Base-by-base conservation (phyloP, 2,329 filamentous ascomycete genomes). In the Colletotrichum eremochloae region DNA sequence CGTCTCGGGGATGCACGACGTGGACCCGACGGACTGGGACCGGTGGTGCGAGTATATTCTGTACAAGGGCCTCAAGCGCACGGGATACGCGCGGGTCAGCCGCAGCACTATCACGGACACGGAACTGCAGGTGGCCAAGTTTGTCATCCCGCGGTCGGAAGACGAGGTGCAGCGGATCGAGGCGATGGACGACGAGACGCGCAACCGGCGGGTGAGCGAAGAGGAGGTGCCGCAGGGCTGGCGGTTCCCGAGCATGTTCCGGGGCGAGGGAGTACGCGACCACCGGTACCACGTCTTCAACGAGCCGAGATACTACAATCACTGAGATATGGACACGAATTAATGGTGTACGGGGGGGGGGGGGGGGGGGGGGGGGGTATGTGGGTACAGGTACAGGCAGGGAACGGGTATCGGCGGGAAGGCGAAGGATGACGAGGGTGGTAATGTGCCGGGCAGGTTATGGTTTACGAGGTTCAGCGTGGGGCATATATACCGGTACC, bases 31-130 rank as follows among this genome's bases (percentile, higher is more conserved):
- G 3, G 96, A 99, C 81, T 97, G 95, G 95, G 96, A 99, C 81
- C 88, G 96, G 67, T 99, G 96, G 96, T 99, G 96, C 85, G 96
- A 99, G 85, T 99, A 99, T 82, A 98, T 99, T 75, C 85, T 99
- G 36, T 99, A 94, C 87, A 98, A 98, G 86, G 91, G 91, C 15
- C 84, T 99, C 74, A 92, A 91, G 82, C 89, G 96, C 74, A 92
- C 93, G 0, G 96, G 94, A 1, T 99, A 99, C 80, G 96, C 96
- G 5, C 87, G 96, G 66, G 92, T 99, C 64, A 96, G 93, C 77
- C 88, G 96, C 77, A 91, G 92, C 76, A 97, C 94, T 1, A 98
- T 99, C 76, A 99, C 96, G 15, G 96, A 99, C 80, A 99, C 96
- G 2, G 96, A 99, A 84, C 87, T 99, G 67, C 96, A 99, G 86